Evolutionary conservation across 2,329 filamentous ascomycete species (phyloP).

Genomic region (Talaromyces sp.): DNA sequence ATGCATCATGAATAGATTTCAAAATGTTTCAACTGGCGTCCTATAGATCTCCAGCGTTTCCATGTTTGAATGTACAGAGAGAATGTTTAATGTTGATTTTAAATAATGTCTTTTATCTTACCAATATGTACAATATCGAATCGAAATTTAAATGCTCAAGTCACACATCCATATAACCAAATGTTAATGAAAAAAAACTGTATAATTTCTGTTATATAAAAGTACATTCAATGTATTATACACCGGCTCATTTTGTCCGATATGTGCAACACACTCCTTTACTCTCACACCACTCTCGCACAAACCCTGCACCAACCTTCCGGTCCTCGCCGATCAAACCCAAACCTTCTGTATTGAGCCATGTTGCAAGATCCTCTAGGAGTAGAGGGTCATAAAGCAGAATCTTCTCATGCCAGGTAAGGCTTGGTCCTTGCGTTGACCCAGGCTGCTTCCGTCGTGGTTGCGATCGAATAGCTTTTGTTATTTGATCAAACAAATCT

Average conservation of each 20-base stretch:
- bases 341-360: slow-evolving; percentile 71
- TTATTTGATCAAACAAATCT: slow-evolving; percentile 45
- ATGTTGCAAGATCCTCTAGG: slow-evolving; percentile 75
- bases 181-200: background rate
- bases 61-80: background rate
- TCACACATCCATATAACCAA: background rate
- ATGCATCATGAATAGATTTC: background rate
- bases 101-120: background rate
- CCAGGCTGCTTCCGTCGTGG: slow-evolving; percentile 27
- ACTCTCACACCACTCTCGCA: slow-evolving; percentile 86
- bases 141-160: background rate
- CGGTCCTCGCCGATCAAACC: slow-evolving; percentile 59
- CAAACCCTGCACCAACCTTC: slow-evolving; percentile 59
- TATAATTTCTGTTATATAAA: background rate
- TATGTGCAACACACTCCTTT: slow-evolving; percentile 70
- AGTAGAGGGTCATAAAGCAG: slow-evolving; percentile 88
- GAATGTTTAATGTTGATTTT: background rate
- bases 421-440: slow-evolving; percentile 20
- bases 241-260: background rate
- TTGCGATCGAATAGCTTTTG: slow-evolving; percentile 42
- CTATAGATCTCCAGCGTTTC: background rate
- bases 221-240: background rate
- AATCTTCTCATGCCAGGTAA: slow-evolving; percentile 87
- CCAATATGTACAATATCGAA: background rate
- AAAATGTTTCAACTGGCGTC: no score